These are phyloP conservation scores for Oemleria cerasiformis DNA, from an alignment of 306 rosid genomes.

Conservation along the genomic window DNA sequence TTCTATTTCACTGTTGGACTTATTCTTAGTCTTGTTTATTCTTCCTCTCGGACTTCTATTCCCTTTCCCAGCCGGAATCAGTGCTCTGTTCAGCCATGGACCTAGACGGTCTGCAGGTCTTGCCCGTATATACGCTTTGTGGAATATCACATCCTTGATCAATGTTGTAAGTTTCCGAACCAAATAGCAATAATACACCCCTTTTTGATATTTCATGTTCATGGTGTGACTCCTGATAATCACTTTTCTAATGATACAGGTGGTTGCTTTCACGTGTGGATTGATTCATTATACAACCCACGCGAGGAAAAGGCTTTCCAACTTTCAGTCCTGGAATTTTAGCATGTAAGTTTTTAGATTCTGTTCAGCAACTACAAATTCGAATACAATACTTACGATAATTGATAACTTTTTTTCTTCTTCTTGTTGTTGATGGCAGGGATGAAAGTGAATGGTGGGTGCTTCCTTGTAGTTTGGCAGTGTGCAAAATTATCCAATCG, in stretches of 20 bases:
- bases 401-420: too few species aligned
- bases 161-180: constrained; percentile 73
- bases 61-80: constrained; percentile 93
- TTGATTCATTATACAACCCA: constrained; percentile 61
- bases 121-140: constrained; percentile 84
- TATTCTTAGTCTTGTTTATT: constrained; percentile 67
- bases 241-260: constrained; percentile 38
- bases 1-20: constrained; percentile 62
- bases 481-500: constrained; percentile 78
- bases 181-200: neutral
- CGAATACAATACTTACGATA: too few species aligned
- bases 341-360: constrained; percentile 58
- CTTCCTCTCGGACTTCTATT: constrained; percentile 80
- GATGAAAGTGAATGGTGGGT: constrained; percentile 99
- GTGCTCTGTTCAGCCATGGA: constrained; percentile 94
- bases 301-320: constrained; percentile 54
- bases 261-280: constrained; percentile 84
- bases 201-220: neutral
- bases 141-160: constrained; percentile 93
- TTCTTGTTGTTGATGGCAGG: constrained; percentile 45
- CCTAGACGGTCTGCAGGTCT: constrained; percentile 89
- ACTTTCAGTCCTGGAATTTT: constrained; percentile 82
- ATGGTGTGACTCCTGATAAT: neutral
- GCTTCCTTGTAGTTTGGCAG: constrained; percentile 76
- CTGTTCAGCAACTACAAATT: neutral